Evolutionary conservation across 371 early-diverging fungal genomes (phyloP).

Genomic region (Batkoa obscura): DNA sequence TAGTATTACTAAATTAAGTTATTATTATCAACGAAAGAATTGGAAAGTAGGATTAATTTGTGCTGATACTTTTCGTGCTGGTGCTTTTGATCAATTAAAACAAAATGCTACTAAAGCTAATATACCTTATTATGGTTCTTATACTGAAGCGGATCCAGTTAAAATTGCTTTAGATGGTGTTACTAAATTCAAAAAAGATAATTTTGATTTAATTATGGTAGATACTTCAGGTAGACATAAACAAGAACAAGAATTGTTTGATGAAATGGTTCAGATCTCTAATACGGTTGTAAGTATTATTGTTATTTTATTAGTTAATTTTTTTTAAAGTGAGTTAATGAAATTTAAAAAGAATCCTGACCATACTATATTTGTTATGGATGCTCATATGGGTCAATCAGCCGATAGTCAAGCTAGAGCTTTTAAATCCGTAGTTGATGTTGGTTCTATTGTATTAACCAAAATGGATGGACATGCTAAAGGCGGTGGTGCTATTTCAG

Average conservation of each 20-base stretch:
- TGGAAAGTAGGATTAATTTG: conserved; percentile 96
- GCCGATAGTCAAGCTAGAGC: conserved; percentile 94
- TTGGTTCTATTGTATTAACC: conserved; percentile 97
- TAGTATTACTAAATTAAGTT: conserved; percentile 95
- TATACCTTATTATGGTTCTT: conserved; percentile 94
- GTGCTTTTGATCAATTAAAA: conserved; percentile 99
- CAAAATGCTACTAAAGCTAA: conserved; percentile 98
- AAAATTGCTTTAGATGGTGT: conserved; percentile 91
- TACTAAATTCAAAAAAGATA: conserved; percentile 85
- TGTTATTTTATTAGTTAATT: background rate
- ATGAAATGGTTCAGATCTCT: conserved; percentile 96
- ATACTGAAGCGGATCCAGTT: conserved; percentile 91
- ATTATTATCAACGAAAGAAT: conserved; percentile 92
- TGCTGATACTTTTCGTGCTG: conserved; percentile 99
- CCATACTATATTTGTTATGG: conserved; percentile 97
- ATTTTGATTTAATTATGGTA: conserved; percentile 96
- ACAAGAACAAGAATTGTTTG: conserved; percentile 94
- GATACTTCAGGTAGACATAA: conserved; percentile 99
- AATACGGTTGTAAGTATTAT: conserved; percentile 40
- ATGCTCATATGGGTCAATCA: conserved; percentile 98
- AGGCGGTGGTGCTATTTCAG: conserved; percentile 98
- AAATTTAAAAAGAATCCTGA: conserved; percentile 42
- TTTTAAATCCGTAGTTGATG: conserved; percentile 90
- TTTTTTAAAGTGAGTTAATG: background rate
- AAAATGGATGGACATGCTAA: conserved; percentile 99